Evolutionary conservation across 768 basidiomycete species (phyloP).

Genomic region (Podaxis sp.): DNA sequence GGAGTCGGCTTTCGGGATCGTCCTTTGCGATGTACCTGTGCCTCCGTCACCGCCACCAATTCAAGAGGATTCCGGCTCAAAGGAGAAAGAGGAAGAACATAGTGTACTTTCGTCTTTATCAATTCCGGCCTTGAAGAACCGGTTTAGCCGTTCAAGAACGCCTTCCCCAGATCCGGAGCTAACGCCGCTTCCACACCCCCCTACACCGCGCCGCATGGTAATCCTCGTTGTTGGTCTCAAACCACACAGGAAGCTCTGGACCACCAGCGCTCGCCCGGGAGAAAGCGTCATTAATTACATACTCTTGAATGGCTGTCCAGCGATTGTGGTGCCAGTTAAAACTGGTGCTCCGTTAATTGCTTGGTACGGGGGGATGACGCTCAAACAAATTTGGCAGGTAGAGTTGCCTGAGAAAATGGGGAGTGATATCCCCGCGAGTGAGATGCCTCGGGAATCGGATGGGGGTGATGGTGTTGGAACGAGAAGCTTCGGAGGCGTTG

Average conservation of each 20-base stretch:
- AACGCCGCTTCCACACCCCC: constrained; percentile 35
- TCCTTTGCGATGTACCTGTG: constrained; percentile 32
- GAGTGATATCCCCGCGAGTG: constrained; percentile 6
- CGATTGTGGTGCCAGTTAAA: constrained; percentile 55
- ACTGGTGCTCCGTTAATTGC: constrained; percentile 57
- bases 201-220: constrained; percentile 50
- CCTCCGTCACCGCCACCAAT: constrained; percentile 18
- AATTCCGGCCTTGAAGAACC: constrained; percentile 35
- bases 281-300: constrained; percentile 64
- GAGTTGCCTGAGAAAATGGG: constrained; percentile 34
- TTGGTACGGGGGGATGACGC: constrained; percentile 58
- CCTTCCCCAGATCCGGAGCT: constrained; percentile 46
- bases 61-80: constrained; percentile 13
- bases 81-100: constrained; percentile 12
- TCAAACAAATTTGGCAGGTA: constrained; percentile 54
- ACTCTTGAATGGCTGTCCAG: constrained; percentile 57
- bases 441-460: not conserved
- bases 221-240: constrained; percentile 53
- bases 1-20: constrained; percentile 52
- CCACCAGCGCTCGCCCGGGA: constrained; percentile 50
- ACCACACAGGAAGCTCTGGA: constrained; percentile 58
- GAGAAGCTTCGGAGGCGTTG: constrained; percentile 42
- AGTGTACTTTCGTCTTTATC: constrained; percentile 22
- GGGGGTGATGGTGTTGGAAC: constrained; percentile 15
- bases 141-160: constrained; percentile 44